Conservation (phyloP, 169 alveolate species). For the Blepharisma undulans region DNA sequence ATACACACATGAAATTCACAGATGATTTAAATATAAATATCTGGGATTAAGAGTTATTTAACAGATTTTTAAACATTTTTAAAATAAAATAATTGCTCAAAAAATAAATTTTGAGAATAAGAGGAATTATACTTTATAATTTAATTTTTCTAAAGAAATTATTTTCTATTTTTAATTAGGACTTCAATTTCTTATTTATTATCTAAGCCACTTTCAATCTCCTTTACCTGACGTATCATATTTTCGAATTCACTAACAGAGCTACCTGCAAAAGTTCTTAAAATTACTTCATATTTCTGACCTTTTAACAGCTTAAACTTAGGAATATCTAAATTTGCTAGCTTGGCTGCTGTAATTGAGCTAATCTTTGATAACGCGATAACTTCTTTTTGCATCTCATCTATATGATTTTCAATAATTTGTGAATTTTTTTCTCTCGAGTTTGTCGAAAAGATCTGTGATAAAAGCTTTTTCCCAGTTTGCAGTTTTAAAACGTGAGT, state of each 20-base stretch:
- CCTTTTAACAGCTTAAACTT: slow-evolving; percentile 1
- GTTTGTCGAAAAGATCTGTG: not conserved
- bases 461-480: not conserved
- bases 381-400: not conserved
- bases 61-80: no score
- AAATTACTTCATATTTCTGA: not conserved
- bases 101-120: no score
- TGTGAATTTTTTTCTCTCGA: not conserved
- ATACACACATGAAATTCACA: not conserved
- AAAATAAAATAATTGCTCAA: no score
- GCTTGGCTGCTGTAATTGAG: not conserved
- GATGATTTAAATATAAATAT: no score
- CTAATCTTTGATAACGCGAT: not conserved
- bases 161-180: no score
- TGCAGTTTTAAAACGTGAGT: not conserved
- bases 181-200: no score
- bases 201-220: not conserved
- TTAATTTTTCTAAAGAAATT: no score
- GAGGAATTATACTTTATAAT: no score
- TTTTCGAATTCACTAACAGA: not conserved
- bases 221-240: not conserved
- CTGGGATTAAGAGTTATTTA: no score
- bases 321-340: not conserved
- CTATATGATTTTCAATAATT: not conserved
- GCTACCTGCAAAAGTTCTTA: not conserved